These are phyloP conservation scores for Tricholoma hemisulphureum DNA, from an alignment of 768 basidiomycete genomes.

Conservation along the genomic window DNA sequence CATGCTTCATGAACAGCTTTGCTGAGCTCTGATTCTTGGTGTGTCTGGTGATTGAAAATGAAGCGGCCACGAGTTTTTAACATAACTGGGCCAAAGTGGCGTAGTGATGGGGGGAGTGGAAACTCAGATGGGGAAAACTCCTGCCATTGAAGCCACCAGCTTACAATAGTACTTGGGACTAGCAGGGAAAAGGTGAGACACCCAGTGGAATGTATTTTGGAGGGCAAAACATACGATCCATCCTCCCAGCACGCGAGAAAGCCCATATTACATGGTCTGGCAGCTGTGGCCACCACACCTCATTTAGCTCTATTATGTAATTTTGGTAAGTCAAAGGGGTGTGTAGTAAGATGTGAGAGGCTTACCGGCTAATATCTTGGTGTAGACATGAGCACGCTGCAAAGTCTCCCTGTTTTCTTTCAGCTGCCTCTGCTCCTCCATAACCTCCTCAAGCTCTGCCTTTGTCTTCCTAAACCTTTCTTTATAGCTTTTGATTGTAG, in stretches of 20 bases:
- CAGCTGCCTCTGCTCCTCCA: constrained; percentile 4
- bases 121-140: constrained; percentile 4
- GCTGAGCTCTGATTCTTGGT: constrained; percentile 9
- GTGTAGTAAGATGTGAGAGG: constrained; percentile 8
- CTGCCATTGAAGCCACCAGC: constrained; percentile 14
- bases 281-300: constrained; percentile 9
- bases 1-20: constrained; percentile 7
- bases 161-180: constrained; percentile 7
- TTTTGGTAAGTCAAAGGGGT: constrained; percentile 11
- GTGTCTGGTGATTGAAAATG: constrained; percentile 7
- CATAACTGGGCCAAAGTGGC: constrained; percentile 9
- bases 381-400: constrained; percentile 6
- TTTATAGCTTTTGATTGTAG: constrained; percentile 4
- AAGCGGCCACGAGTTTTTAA: constrained; percentile 6
- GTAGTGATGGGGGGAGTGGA: constrained; percentile 10
- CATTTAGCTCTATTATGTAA: constrained; percentile 11
- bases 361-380: constrained; percentile 7
- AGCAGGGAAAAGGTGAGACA: constrained; percentile 11
- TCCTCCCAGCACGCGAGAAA: constrained; percentile 6
- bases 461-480: constrained; percentile 8
- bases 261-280: constrained; percentile 1
- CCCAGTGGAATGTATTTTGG: constrained; percentile 8
- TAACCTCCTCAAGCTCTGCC: constrained; percentile 6
- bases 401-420: constrained; percentile 4
- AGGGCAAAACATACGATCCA: constrained; percentile 6